Evolutionary conservation across 2,329 filamentous ascomycete species (phyloP).

Genomic region (Fusarium camptoceras): DNA sequence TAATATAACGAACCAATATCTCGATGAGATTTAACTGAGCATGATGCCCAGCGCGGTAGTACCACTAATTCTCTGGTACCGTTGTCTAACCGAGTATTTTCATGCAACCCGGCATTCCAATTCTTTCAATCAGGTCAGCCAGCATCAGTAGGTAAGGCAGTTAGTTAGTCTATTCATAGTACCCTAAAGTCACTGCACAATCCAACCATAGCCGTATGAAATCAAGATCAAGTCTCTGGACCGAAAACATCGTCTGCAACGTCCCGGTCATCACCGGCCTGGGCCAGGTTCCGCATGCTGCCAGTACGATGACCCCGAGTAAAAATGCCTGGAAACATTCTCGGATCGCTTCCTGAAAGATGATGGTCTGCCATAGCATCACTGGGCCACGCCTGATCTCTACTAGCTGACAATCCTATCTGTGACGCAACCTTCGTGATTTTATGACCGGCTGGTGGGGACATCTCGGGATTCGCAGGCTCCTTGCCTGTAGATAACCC

Average conservation of each 20-base stretch:
- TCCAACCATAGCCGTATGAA: background rate
- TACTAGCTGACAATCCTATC: conserved; percentile 32
- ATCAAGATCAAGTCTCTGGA: conserved; percentile 26
- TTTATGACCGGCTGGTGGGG: conserved; percentile 23
- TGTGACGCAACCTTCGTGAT: conserved; percentile 36
- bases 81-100: background rate
- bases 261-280: conserved; percentile 41
- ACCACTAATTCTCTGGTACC: background rate
- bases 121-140: conserved; percentile 1
- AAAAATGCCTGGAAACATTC: conserved; percentile 78
- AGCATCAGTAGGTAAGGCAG: background rate
- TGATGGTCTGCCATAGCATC: conserved; percentile 59
- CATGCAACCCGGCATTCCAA: background rate
- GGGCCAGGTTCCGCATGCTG: conserved; percentile 52
- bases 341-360: conserved; percentile 71
- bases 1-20: background rate
- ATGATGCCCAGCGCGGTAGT: background rate
- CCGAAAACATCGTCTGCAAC: conserved; percentile 34
- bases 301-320: conserved; percentile 60
- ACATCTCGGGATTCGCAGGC: conserved; percentile 17
- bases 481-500: conserved; percentile 11
- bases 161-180: background rate
- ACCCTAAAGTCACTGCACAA: background rate
- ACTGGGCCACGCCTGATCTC: conserved; percentile 54
- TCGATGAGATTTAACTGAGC: background rate